phyloP scores from a whole-genome alignment of 108 stramenopile species.

The Nitzschia sp. region DNA sequence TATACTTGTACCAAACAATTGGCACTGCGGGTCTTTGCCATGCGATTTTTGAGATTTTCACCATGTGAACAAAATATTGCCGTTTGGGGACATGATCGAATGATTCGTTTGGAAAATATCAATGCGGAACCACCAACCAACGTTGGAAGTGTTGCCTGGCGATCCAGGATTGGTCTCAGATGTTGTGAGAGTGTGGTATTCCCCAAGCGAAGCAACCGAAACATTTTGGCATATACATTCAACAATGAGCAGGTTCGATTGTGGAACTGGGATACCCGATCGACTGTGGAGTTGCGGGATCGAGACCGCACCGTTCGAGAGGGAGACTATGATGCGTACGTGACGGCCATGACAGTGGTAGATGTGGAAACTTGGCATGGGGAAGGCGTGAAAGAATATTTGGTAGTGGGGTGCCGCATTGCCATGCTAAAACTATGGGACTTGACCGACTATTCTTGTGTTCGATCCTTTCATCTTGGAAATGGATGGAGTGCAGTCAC shows the following conservation, averaged over 20 bases:
- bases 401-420: conserved; percentile 10
- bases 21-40: not conserved
- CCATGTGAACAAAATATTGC: conserved; percentile 9
- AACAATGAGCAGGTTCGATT: conserved; percentile 22
- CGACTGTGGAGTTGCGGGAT: conserved; percentile 4
- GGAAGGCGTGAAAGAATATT: not conserved
- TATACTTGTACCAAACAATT: not conserved
- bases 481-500: conserved; percentile 14
- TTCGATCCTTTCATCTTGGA: conserved; percentile 20
- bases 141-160: conserved; percentile 16
- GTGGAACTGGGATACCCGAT: conserved; percentile 9
- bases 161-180: conserved; percentile 26
- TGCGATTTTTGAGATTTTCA: conserved; percentile 16
- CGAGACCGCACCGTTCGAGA: not conserved
- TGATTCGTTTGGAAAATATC: conserved; percentile 4
- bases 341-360: not conserved
- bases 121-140: conserved; percentile 32
- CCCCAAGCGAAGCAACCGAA: not conserved
- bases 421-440: conserved; percentile 19
- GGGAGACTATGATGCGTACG: conserved; percentile 6
- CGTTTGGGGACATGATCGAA: conserved; percentile 16
- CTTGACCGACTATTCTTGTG: conserved; percentile 2
- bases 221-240: conserved; percentile 9
- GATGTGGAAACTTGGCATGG: not conserved
- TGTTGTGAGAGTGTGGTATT: conserved; percentile 17